Evolutionary conservation across 495 filamentous ascomycete species (phyloP).

Genomic region (Lophiostoma macrostomum): DNA sequence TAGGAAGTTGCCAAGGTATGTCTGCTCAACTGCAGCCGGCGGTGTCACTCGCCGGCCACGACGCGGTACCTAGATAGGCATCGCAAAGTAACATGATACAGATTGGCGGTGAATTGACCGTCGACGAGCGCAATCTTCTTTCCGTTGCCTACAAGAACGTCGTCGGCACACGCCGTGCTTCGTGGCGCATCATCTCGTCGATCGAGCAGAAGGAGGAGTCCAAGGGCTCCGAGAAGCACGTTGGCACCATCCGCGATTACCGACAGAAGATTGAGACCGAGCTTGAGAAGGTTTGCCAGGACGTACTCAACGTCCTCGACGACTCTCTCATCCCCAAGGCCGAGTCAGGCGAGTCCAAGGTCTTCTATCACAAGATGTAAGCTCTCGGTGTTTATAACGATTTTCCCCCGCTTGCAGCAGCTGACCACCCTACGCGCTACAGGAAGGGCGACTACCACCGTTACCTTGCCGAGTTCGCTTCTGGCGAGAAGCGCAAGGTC

Average conservation of each 20-base stretch:
- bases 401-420: neutral
- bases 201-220: conserved; percentile 99
- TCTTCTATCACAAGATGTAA: conserved; percentile 99
- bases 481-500: conserved; percentile 95
- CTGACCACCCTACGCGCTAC: conserved; percentile 28
- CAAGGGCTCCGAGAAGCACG: conserved; percentile 98
- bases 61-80: neutral
- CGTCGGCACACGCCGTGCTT: conserved; percentile 96
- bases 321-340: conserved; percentile 95
- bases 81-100: conserved; percentile 31
- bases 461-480: conserved; percentile 97
- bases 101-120: conserved; percentile 93
- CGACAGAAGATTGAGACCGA: conserved; percentile 98
- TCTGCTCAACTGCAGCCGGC: conserved; percentile 13
- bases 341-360: conserved; percentile 97
- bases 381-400: conserved; percentile 30
- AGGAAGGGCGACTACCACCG: conserved; percentile 99
- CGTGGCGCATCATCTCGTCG: conserved; percentile 99
- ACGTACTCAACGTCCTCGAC: conserved; percentile 95
- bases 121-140: conserved; percentile 98
- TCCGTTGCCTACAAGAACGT: conserved; percentile 99
- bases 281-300: conserved; percentile 97
- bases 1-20: conserved; percentile 95
- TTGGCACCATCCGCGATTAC: conserved; percentile 93
- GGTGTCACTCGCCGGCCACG: conserved; percentile 12